These are phyloP conservation scores for Talaromyces sp. DNA, from an alignment of 2,329 filamentous ascomycete species.

Conservation along the genomic window DNA sequence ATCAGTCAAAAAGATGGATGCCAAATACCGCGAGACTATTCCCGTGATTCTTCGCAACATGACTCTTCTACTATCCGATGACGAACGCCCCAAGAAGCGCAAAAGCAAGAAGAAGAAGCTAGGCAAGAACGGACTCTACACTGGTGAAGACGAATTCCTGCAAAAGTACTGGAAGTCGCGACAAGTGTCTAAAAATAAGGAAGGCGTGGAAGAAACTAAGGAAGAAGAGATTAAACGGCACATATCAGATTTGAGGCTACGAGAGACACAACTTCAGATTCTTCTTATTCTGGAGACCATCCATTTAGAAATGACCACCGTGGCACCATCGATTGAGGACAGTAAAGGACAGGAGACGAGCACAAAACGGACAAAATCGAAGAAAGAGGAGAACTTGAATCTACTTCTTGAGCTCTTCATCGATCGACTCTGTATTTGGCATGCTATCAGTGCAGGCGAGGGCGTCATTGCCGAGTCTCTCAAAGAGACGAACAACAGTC, in stretches of 20 bases:
- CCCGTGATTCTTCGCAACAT: constrained; percentile 41
- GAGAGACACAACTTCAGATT: constrained; percentile 52
- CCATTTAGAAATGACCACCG: constrained; percentile 36
- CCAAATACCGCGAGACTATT: constrained; percentile 48
- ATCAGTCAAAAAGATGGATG: constrained; percentile 48
- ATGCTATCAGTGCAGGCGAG: constrained; percentile 47
- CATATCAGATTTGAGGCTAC: constrained; percentile 45
- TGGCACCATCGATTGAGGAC: constrained; percentile 25
- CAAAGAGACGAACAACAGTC: constrained; percentile 30
- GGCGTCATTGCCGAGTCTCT: constrained; percentile 29
- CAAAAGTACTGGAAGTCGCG: constrained; percentile 49
- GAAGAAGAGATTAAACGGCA: constrained; percentile 42
- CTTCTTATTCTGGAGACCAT: constrained; percentile 51
- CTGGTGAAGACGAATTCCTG: constrained; percentile 45
- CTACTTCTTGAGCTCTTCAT: constrained; percentile 48
- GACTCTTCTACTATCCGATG: constrained; percentile 38
- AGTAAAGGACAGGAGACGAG: constrained; percentile 22
- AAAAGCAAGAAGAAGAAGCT: constrained; percentile 45
- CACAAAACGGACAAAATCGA: constrained; percentile 32
- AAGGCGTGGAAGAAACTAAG: constrained; percentile 29
- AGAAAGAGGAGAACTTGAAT: constrained; percentile 45
- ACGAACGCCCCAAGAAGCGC: constrained; percentile 33
- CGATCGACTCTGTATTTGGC: constrained; percentile 53
- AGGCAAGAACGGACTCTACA: constrained; percentile 49
- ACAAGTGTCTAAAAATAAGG: constrained; percentile 30